Percentiles rank a stretch among this genome's conserved stretches.
phyloP scores from a whole-genome alignment of 129 eudicot genomes.

The Flaveria sonorensis region DNA sequence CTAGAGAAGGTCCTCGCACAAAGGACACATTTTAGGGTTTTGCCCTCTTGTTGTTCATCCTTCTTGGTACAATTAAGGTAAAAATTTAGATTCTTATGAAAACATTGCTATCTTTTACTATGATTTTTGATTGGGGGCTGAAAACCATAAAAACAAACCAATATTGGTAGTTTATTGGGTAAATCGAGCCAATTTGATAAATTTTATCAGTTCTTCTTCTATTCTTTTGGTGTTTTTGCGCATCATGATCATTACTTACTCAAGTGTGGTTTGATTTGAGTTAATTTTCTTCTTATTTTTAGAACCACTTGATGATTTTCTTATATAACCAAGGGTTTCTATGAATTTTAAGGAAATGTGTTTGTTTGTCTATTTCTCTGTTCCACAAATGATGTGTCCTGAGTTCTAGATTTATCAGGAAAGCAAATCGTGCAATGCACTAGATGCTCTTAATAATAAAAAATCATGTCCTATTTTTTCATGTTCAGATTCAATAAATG shows the following conservation, averaged over 20 bases:
- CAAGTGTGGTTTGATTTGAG: conserved; percentile 6
- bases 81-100: neutral
- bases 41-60: conserved; percentile 10
- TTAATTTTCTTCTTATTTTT: neutral
- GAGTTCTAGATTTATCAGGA: too few relatives aligned
- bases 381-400: too few relatives aligned
- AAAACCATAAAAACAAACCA: conserved; percentile 31
- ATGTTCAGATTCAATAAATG: too few relatives aligned
- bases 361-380: too few relatives aligned
- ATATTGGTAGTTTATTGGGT: conserved; percentile 10
- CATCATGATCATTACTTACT: neutral
- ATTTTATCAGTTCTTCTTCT: neutral
- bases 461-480: too few relatives aligned
- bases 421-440: too few relatives aligned
- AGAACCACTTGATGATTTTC: neutral
- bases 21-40: conserved; percentile 13
- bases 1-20: conserved; percentile 9
- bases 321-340: neutral
- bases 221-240: neutral
- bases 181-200: neutral
- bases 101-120: neutral
- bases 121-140: neutral
- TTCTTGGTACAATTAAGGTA: neutral
- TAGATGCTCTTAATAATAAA: too few relatives aligned
- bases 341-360: neutral